Conservation (phyloP, 176 grass and related monocot genomes). For the Oryza australiensis region DNA sequence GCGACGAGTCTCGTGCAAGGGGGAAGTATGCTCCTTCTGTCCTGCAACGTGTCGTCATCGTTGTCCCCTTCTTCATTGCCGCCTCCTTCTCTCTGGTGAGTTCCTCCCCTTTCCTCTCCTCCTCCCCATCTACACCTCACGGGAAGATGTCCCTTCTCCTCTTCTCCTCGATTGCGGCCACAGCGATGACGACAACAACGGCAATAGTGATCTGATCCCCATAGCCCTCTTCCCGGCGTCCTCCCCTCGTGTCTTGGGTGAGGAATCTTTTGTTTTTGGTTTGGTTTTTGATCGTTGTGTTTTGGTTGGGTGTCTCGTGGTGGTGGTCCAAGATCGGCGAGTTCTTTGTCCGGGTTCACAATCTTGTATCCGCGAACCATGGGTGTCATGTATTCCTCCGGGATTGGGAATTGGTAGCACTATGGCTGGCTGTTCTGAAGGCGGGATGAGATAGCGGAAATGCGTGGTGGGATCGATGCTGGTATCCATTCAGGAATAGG, state of each 20-base stretch:
- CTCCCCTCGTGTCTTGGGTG: background rate
- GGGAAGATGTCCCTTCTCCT: no score
- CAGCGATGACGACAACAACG: no score
- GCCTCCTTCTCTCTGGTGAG: no score
- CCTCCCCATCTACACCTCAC: background rate
- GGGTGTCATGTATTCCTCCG: background rate
- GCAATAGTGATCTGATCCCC: background rate
- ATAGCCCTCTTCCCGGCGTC: no score
- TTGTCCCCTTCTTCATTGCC: no score
- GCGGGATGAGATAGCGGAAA: background rate
- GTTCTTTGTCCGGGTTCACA: background rate
- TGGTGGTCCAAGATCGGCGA: background rate
- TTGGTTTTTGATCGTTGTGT: background rate
- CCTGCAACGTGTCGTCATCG: no score
- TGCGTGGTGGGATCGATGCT: background rate
- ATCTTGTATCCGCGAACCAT: background rate
- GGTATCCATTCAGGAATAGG: background rate
- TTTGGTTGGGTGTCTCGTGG: background rate
- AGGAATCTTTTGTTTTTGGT: no score
- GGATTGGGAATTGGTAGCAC: background rate
- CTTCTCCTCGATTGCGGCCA: no score
- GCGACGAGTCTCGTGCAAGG: no score
- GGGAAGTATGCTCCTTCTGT: no score
- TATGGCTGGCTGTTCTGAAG: background rate
- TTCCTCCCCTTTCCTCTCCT: no score